Evolutionary conservation across 106 monocot species (phyloP), one percentile per base, ranked within the genome.

Genomic region (Hemerocallis citrina): DNA sequence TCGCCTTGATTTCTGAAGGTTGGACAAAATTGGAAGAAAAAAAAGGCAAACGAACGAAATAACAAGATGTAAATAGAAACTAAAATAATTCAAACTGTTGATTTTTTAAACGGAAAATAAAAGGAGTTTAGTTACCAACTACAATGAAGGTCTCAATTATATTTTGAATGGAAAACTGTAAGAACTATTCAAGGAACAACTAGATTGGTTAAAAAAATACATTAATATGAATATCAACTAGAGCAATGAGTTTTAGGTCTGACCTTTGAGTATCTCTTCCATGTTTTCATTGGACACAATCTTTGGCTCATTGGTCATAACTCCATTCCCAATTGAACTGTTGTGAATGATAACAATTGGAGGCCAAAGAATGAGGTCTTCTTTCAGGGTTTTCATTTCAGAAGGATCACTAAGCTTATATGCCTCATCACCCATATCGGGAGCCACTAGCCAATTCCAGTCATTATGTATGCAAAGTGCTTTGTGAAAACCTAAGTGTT

Each of bases 301-400:
- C 49, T 67, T 83, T 34, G 65, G 32, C 15, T 29, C 74, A 16
- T 23, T 44, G 12, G 54, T 44, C 47, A 32, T 69, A 16, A 33
- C 55, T 30, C 65, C 70, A 15, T 30, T 70, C 52, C 56, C 71
- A 52, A 68, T 70, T 4, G 82, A 81, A 48, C 59, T 79, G 48
- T 84, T 81, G 39, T 79, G 79, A 25, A 93, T 46, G 32, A 93
- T 72, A 12, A 93, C 72, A 74, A 85, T 30, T 28, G 92, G 92
- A 20, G 92, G 88, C 92, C 92, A 93, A 36, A 93, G 55, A 62
- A 93, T 85, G 39, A 93, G 81, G 33, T 93, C 92, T n/a, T 77
- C 76, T 28, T 77, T 85, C 55, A 88, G 22, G 24, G 66, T 52
- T 61, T 72, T 69, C 22, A 65, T 60, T 58, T 85, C 88, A 29